Evolutionary conservation across 163 green algal genomes (phyloP), one percentile per base, ranked within the genome.

Genomic region (Scenedesmus sp.): DNA sequence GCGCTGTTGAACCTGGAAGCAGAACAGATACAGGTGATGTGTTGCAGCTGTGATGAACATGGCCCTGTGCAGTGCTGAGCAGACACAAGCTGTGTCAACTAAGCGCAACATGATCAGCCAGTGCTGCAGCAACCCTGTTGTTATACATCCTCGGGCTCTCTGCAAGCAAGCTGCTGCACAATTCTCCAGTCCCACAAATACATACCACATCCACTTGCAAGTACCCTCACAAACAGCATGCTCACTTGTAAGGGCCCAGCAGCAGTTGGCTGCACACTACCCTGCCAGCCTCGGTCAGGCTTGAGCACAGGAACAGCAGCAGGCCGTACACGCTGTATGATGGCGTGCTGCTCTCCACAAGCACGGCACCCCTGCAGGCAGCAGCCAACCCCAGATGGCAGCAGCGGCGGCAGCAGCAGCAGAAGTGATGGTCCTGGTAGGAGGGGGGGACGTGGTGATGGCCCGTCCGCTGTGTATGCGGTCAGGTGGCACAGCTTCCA

Each of bases 231-330:
- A 26, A 51, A 22, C 42, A 42, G 3, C 30, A 46, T 33, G 3
- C 84, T 81, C 26, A 90, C 86, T 83, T 90, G 76, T 83, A 85
- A 7, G 30, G 78, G 12, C 90, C 90, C 26, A 94, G 87, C 72
- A 94, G 85, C 84, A 93, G 65, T 65, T 91, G 90, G 30, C 90
- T 53, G 65, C 89, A 85, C 78, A 96, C 94, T 42, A 96, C 93
- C 13, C 93, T 85, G 37, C 85, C 85, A 42, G 93, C 94, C 83
- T 95, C 93, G 0, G 91, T 94, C 2, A 93, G 24, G 37, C 85
- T 93, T 1, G 87, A 94, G 20, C 79, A 70, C 44, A 94, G 61
- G 83, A 95, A 95, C 40, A 91, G 35, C 40, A 89, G 15, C 26
- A 95, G 73, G n/a, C 94, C 94, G 26, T 86, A 61, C 26, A 81